A percentile compares a stretch with the other conserved stretches of the same genome.
These are phyloP conservation scores for Stereum hirsutum DNA, from an alignment of 1,284 basidiomycete genomes.

Conservation along the genomic window DNA sequence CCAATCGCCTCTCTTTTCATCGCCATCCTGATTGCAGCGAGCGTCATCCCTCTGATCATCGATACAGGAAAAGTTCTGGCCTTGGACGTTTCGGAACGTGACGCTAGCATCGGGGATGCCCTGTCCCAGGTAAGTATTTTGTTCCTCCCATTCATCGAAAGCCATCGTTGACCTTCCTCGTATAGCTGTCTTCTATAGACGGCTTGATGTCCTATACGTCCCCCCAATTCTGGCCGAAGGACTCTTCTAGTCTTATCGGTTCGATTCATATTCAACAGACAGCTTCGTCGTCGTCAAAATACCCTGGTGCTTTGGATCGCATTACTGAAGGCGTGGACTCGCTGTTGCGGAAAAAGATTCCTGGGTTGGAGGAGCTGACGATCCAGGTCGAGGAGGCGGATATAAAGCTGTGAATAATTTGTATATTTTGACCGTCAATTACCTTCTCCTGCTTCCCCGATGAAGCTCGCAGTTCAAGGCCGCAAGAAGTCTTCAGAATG, in stretches of 20 bases:
- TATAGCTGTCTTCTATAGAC: conserved; percentile 51
- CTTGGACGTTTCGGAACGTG: conserved; percentile 74
- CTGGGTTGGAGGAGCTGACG: conserved; percentile 77
- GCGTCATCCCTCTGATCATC: conserved; percentile 90
- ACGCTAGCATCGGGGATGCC: conserved; percentile 60
- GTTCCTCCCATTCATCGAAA: neutral
- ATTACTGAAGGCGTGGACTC: conserved; percentile 71
- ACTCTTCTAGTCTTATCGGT: conserved; percentile 78
- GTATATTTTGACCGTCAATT: too few species aligned
- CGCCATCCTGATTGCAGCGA: conserved; percentile 89
- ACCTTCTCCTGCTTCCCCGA: too few species aligned
- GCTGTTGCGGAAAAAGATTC: conserved; percentile 61
- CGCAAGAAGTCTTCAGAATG: too few species aligned
- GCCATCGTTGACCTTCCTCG: neutral
- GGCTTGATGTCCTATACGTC: conserved; percentile 77
- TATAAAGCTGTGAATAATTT: neutral
- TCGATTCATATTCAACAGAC: conserved; percentile 83
- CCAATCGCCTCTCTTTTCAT: conserved; percentile 98
- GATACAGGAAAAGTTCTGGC: conserved; percentile 88
- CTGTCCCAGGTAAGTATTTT: conserved; percentile 58
- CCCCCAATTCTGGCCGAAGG: conserved; percentile 95
- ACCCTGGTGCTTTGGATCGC: conserved; percentile 36
- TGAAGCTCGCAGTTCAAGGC: too few species aligned
- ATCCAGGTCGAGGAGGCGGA: conserved; percentile 63
- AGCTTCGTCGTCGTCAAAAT: conserved; percentile 15